Base-by-base conservation (phyloP, 2,329 filamentous ascomycete species). In the Ophiostoma australiae region DNA sequence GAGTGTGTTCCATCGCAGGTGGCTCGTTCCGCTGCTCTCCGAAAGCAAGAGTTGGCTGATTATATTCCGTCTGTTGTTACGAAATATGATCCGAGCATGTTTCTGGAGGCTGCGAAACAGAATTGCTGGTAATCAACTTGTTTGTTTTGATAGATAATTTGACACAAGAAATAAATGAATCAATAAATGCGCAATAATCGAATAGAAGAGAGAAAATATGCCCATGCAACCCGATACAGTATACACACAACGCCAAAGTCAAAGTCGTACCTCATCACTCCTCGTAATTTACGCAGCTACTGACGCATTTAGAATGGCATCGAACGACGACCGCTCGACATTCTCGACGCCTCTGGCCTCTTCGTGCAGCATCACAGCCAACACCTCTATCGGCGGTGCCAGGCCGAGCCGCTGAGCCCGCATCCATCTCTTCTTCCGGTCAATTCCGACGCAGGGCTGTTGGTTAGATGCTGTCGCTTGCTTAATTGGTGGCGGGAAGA, bases 361-460 rank as follows among this genome's bases (percentile, higher is more conserved):
- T 77, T 93, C 90, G 77, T 89, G 90, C 70, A 97, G 76, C 67
- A 98, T 81, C 20, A 98, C 91, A 0, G 93, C 92, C 5, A 98
- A 84, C 3, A 97, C 93, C 79, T 98, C 94, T 35, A 97, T 86
- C 0, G 95, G 94, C 1, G 95, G 95, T 41, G 90, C 86, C n/a
- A 99, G 84, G 3, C 90, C 90, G n/a, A 99, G 83, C 71, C 84
- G 85, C 70, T 97, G 86, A 4, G 95, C 95, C 66, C 95, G 88
- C 78, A 91, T 87, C 95, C 95, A 99, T 44, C 95, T 90, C 81
- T 91, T 92, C 75, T 91, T 82, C 67, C 95, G 89, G 52, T 89
- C 82, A 69, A 94, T 92, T 8, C 95, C 95, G 70, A 97, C 91
- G 77, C 92, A 97, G 1, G 95, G 95, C 92, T 97, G 76, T 65